phyloP scores from a whole-genome alignment of 208 protist genomes.

The Strigomonas galati region DNA sequence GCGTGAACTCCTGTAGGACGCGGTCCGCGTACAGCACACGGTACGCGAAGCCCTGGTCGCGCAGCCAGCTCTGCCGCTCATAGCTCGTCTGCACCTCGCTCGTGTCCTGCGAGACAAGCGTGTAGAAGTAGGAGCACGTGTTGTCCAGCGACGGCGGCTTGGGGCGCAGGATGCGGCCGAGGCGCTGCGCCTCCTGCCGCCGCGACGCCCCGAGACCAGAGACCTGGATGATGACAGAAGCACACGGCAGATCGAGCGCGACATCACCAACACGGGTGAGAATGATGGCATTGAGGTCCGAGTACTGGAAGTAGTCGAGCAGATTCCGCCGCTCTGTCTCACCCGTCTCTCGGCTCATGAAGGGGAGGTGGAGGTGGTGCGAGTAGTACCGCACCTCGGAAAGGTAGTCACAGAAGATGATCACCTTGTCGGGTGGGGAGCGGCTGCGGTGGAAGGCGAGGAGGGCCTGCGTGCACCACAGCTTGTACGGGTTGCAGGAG shows the following conservation, averaged over 20 bases:
- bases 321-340: slow-evolving; percentile 80
- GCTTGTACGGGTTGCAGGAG: slow-evolving; percentile 90
- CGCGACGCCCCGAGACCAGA: slow-evolving; percentile 95
- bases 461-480: slow-evolving; percentile 91
- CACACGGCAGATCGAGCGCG: slow-evolving; percentile 97
- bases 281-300: slow-evolving; percentile 94
- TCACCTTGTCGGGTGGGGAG: slow-evolving; percentile 90
- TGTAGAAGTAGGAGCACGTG: slow-evolving; percentile 98
- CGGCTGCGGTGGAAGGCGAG: slow-evolving; percentile 95
- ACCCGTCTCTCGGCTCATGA: slow-evolving; percentile 83
- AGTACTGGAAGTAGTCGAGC: slow-evolving; percentile 84
- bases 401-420: slow-evolving; percentile 91
- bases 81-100: slow-evolving; percentile 95
- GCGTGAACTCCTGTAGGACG: slow-evolving; percentile 45
- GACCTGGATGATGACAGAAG: slow-evolving; percentile 99
- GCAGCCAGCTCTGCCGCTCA: slow-evolving; percentile 98
- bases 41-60: slow-evolving; percentile 94
- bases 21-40: slow-evolving; percentile 61
- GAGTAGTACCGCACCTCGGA: slow-evolving; percentile 82
- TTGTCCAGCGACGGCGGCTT: slow-evolving; percentile 93
- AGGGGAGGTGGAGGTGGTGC: slow-evolving; percentile 76
- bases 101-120: slow-evolving; percentile 96
- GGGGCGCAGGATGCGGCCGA: slow-evolving; percentile 95
- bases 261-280: slow-evolving; percentile 97
- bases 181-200: slow-evolving; percentile 96